Conservation (phyloP, 495 filamentous ascomycete genomes). For the Penicillium paradoxum region DNA sequence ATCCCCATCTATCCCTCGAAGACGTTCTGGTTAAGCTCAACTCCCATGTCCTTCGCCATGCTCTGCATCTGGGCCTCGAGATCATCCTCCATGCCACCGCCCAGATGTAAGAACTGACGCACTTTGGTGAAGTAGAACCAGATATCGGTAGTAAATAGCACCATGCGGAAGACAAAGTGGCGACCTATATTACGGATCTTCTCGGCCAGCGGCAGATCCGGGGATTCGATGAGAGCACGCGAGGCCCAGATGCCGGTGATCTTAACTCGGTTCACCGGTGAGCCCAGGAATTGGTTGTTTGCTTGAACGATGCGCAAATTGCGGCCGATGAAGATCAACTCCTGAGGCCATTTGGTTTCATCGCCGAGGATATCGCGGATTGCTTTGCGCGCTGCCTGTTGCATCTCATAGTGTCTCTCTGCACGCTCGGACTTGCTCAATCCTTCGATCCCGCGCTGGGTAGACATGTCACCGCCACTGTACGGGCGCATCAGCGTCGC, state of each 20-base stretch:
- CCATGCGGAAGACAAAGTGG: slow-evolving; percentile 74
- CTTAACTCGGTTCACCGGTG: slow-evolving; percentile 91
- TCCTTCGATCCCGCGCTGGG: slow-evolving; percentile 56
- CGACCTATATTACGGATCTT: slow-evolving; percentile 54
- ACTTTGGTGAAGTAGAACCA: slow-evolving; percentile 78
- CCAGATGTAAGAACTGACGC: slow-evolving; percentile 65
- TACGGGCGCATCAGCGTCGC: slow-evolving; percentile 89
- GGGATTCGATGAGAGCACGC: slow-evolving; percentile 65
- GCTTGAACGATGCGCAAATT: slow-evolving; percentile 91
- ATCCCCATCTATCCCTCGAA: slow-evolving; percentile 81
- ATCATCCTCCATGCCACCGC: slow-evolving; percentile 89
- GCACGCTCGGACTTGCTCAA: slow-evolving; percentile 48
- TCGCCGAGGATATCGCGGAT: slow-evolving; percentile 81
- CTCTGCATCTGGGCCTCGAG: slow-evolving; percentile 78
- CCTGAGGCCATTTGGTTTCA: slow-evolving; percentile 86
- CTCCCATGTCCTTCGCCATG: slow-evolving; percentile 86
- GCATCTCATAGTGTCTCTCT: slow-evolving; percentile 73
- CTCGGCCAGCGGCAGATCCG: slow-evolving; percentile 52
- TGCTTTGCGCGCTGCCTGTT: slow-evolving; percentile 74
- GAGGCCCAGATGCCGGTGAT: slow-evolving; percentile 90
- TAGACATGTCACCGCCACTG: slow-evolving; percentile 70
- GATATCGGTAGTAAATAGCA: slow-evolving; percentile 73
- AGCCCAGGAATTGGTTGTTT: slow-evolving; percentile 81
- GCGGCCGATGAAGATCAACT: slow-evolving; percentile 91
- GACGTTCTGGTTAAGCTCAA: slow-evolving; percentile 80